phyloP scores from a whole-genome alignment of 2,329 filamentous ascomycete genomes.

The Huntiella decipiens region DNA sequence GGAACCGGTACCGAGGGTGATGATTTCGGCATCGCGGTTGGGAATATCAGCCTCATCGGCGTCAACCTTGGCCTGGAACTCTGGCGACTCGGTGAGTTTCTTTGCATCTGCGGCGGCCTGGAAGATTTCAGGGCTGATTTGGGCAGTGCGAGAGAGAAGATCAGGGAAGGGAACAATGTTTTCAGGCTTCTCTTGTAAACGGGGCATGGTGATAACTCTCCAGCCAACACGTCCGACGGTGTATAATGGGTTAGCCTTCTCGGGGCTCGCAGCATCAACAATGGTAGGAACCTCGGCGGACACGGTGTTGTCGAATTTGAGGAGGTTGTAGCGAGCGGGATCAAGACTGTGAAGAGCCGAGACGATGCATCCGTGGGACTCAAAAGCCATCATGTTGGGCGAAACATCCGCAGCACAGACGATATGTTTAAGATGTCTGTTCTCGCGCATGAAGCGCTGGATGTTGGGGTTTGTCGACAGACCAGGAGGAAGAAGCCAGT shows the following conservation, averaged over 20 bases:
- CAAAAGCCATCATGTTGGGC: slow-evolving; percentile 55
- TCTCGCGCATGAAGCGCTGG: slow-evolving; percentile 47
- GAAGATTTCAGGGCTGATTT: slow-evolving; percentile 26
- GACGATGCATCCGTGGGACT: slow-evolving; percentile 45
- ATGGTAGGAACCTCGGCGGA: slow-evolving; percentile 12
- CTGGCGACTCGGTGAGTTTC: slow-evolving; percentile 21
- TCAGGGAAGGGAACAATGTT: slow-evolving; percentile 25
- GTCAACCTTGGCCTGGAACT: slow-evolving; percentile 30
- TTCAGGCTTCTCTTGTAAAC: slow-evolving; percentile 26
- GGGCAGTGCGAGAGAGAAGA: slow-evolving; percentile 27
- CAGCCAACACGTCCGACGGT: slow-evolving; percentile 26
- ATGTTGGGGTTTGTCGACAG: slow-evolving; percentile 45
- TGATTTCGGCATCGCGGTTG: slow-evolving; percentile 59
- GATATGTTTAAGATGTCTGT: slow-evolving; percentile 47
- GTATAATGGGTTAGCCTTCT: slow-evolving; percentile 13
- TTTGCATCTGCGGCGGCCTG: slow-evolving; percentile 31
- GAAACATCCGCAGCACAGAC: slow-evolving; percentile 57
- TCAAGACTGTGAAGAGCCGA: slow-evolving; percentile 57
- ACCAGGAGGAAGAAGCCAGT: slow-evolving; percentile 64
- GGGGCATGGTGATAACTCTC: slow-evolving; percentile 28
- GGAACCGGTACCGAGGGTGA: slow-evolving; percentile 79
- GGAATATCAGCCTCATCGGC: slow-evolving; percentile 45
- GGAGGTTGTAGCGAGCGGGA: slow-evolving; percentile 50
- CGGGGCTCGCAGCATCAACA: background rate
- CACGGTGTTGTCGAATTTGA: slow-evolving; percentile 40